Conservation (phyloP, 768 basidiomycete species). For the Leccinum pellstonianum region DNA sequence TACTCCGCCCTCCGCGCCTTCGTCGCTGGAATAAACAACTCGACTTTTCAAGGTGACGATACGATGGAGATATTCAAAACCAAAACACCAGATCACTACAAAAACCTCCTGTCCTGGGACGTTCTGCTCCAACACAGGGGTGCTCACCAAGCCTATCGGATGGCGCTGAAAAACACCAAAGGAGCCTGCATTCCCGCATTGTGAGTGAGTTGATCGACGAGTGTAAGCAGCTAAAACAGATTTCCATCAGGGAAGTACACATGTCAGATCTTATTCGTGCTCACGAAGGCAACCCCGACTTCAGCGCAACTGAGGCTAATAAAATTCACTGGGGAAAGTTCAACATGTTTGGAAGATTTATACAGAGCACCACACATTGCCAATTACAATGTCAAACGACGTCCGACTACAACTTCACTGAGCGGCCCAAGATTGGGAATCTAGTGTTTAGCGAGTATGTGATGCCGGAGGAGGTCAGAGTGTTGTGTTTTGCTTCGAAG, state of each 20-base stretch:
- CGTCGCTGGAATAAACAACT: constrained; percentile 88
- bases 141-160: constrained; percentile 87
- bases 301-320: constrained; percentile 57
- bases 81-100: constrained; percentile 66
- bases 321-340: constrained; percentile 97
- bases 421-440: constrained; percentile 51
- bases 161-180: constrained; percentile 82
- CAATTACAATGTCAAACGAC: constrained; percentile 67
- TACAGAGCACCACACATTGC: constrained; percentile 72
- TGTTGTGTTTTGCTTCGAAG: not conserved
- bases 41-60: constrained; percentile 73
- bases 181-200: constrained; percentile 86
- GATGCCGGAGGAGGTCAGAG: constrained; percentile 68
- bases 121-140: constrained; percentile 78
- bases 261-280: constrained; percentile 86
- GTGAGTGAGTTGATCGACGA: constrained; percentile 40
- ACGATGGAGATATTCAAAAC: constrained; percentile 72
- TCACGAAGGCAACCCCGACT: constrained; percentile 81
- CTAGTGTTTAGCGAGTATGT: constrained; percentile 55
- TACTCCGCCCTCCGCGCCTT: constrained; percentile 92
- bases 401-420: constrained; percentile 62
- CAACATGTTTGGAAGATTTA: constrained; percentile 86
- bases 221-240: constrained; percentile 11
- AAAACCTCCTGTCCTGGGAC: constrained; percentile 80
- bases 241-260: constrained; percentile 76